Base-by-base conservation (phyloP, 2,329 filamentous ascomycete species). In the Diplodia corticola region DNA sequence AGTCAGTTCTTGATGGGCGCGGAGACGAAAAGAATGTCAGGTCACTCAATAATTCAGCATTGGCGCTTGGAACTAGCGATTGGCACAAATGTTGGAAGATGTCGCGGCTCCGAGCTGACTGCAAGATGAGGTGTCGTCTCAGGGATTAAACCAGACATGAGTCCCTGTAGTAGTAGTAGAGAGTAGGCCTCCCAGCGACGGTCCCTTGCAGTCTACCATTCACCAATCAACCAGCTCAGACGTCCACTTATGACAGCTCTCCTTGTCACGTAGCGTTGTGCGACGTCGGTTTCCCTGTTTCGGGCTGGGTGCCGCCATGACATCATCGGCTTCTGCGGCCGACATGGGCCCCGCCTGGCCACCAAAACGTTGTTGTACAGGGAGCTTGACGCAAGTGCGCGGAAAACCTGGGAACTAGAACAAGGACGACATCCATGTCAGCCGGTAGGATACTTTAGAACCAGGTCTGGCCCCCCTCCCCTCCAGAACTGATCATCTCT, bases 261-360 rank as follows among this genome's bases (percentile, higher is more conserved):
- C 6, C 7, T n/a, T 40, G 55, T 59, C 13, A 46, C 24, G 24
- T 37, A 46, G 37, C 24, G 20, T 49, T 35, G 57, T 49, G 57
- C 57, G 13, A 49, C 26, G 4, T 22, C 26, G 26, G 57, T 33
- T 61, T 48, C 57, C 57, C 44, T 61, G 57, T 61, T 61, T 61
- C 57, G 26, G 40, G 26, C 15, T 35, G n/a, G 26, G n/a, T 46
- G 37, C 63, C 35, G n/a, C 50, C 12, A 57, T 65, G 63, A 65
- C 63, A 65, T 65, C 63, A 65, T 57, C 37, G 63, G 60, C 50
- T 48, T 49, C 40, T 53, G 24, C 37, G 46, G 46, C 15, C 60
- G 37, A 15, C 44, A 46, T 49, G 35, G 20, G 17, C 20, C n/a
- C 15, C 33, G 17, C 48, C 61, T n/a, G n/a, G n/a, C 40, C 46